Percentiles rank a stretch among this genome's conserved stretches.
Conservation (phyloP, 495 filamentous ascomycete genomes). For the Aspergillus ellipticus region DNA sequence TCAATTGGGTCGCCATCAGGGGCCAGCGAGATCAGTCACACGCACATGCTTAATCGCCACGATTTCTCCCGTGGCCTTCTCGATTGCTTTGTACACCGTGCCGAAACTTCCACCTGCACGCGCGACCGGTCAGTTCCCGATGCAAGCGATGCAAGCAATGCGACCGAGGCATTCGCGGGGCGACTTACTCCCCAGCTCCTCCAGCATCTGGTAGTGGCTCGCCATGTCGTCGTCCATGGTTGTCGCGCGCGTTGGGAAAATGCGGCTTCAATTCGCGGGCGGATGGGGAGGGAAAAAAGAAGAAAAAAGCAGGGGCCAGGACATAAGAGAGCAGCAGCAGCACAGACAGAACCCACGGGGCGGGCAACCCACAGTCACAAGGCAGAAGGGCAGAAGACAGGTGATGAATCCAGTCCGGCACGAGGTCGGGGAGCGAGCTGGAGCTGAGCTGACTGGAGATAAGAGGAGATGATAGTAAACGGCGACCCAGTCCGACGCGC, state of each 20-base stretch:
- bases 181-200: slow-evolving; percentile 84
- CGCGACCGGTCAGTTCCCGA: slow-evolving; percentile 3
- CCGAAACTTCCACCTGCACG: slow-evolving; percentile 84
- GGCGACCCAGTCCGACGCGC: slow-evolving; percentile 8
- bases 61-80: slow-evolving; percentile 77
- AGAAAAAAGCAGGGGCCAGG: slow-evolving; percentile 13
- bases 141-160: slow-evolving; percentile 4
- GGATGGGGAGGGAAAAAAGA: slow-evolving; percentile 3
- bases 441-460: slow-evolving; percentile 7
- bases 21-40: slow-evolving; percentile 9
- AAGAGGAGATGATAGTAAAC: slow-evolving; percentile 9
- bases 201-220: slow-evolving; percentile 80
- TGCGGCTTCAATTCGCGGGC: not conserved
- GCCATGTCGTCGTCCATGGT: slow-evolving; percentile 63
- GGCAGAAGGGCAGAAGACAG: not conserved
- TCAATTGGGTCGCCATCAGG: slow-evolving; percentile 18
- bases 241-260: slow-evolving; percentile 10
- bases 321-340: not conserved
- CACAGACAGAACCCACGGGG: slow-evolving; percentile 8
- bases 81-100: slow-evolving; percentile 92
- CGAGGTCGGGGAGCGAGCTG: slow-evolving; percentile 14
- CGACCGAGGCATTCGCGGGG: not conserved
- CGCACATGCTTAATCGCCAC: slow-evolving; percentile 89
- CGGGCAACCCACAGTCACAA: slow-evolving; percentile 7
- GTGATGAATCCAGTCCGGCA: slow-evolving; percentile 12